A percentile compares a stretch with the other conserved stretches of the same genome.
Evolutionary conservation across 345 rosid species (phyloP).

Genomic region (Eucalyptus melliodora): DNA sequence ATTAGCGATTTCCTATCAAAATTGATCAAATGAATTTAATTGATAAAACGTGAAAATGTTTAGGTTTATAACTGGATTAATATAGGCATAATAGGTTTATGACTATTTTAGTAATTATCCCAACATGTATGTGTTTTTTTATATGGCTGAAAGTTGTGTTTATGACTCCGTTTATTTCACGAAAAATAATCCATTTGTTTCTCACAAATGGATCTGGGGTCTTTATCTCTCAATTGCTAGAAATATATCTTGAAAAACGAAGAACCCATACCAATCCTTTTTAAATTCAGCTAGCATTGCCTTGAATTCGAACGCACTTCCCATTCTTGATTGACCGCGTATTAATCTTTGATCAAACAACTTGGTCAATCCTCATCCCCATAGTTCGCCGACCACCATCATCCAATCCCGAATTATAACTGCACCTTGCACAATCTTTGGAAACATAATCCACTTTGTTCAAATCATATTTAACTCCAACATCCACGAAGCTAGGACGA

Average conservation of each 20-base stretch:
- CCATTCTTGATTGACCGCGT: background rate
- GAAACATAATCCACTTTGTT: background rate
- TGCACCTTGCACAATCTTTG: background rate
- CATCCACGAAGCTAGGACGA: background rate
- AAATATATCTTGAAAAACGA: background rate
- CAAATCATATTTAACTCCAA: background rate
- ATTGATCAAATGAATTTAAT: background rate
- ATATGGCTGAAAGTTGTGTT: background rate
- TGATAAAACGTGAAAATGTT: background rate
- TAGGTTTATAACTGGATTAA: too few species aligned
- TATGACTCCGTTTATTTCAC: too few species aligned
- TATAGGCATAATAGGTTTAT: rapidly evolving
- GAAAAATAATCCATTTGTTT: too few species aligned
- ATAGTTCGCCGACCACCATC: background rate
- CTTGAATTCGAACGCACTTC: background rate
- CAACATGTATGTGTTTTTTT: background rate
- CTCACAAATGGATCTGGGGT: too few species aligned
- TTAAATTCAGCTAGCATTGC: background rate
- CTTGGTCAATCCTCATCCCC: background rate
- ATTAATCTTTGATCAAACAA: background rate
- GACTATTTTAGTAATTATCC: background rate
- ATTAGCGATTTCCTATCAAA: too few species aligned
- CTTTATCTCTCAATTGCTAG: background rate
- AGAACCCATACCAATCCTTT: background rate
- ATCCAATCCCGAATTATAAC: background rate